Evolutionary conservation across 805 yeast species (phyloP), one percentile per base, ranked within the genome.

Genomic region (Saturnispora serradocipensis): DNA sequence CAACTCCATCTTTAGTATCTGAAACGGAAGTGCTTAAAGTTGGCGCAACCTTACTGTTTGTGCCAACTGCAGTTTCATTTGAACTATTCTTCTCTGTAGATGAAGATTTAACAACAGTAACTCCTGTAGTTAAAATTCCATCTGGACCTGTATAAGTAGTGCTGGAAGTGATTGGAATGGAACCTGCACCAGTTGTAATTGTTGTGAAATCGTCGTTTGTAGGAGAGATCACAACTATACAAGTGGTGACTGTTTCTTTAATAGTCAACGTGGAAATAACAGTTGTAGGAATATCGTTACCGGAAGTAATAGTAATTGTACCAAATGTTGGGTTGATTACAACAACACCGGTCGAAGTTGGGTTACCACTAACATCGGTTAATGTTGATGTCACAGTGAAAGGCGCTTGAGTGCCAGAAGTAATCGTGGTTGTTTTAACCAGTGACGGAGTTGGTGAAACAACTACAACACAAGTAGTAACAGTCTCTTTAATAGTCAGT

Each of bases 391-490:
- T 38, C 3, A 16, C 9, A 5, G 42, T 38, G 22, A 9, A 16
- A 8, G 42, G 42, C 13, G 4, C 22, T 16, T 10, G 2, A 18
- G 25, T 16, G 7, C 42, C 42, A n/a, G 30, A 25, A 15, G 35
- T 35, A 56, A 72, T 16, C n/a, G 42, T 18, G 24, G 42, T 16
- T 15, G 22, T 16, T 24, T 15, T 38, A 10, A 10, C 11, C 42
- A 38, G 8, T 5, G 42, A 10, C 20, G 42, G 22, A 38, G 25
- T 27, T 4, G 32, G 28, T 39, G 40, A 32, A 42, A 20, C 25
- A 9, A 52, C 46, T 11, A 36, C 45, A 18, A 52, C 49, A 40
- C 45, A 47, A 5, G 43, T 35, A 24, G 49, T 45, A 11, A 42
- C 45, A 5, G 54, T 45, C 2, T 40, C 13, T 1, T 30, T 16